Conservation (phyloP, 2,329 filamentous ascomycete genomes). For the Clonostachys sp. region DNA sequence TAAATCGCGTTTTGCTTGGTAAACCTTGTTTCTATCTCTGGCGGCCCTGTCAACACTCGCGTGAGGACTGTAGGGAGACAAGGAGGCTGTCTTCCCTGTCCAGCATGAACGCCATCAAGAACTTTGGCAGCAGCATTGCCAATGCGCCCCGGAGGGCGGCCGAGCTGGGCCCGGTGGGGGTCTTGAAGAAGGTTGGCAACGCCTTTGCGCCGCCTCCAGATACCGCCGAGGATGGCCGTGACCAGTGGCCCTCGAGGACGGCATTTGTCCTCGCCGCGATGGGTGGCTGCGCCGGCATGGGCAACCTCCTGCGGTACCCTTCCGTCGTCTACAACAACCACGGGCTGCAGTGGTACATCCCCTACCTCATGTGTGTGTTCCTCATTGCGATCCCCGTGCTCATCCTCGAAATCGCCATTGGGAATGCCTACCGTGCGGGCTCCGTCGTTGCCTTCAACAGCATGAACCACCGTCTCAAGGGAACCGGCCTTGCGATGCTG, state of each 20-base stretch:
- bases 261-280: conserved; percentile 53
- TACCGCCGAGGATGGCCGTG: conserved; percentile 33
- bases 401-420: conserved; percentile 62
- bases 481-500: conserved; percentile 45
- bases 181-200: conserved; percentile 20
- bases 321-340: conserved; percentile 57
- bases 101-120: conserved; percentile 5
- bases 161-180: conserved; percentile 6
- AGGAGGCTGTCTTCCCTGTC: background rate
- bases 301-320: conserved; percentile 53
- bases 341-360: conserved; percentile 56
- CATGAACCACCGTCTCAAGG: conserved; percentile 46
- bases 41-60: too few relatives aligned
- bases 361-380: conserved; percentile 49
- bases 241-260: conserved; percentile 50
- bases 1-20: too few relatives aligned
- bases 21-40: too few relatives aligned
- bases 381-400: conserved; percentile 51
- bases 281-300: conserved; percentile 54
- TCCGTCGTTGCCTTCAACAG: conserved; percentile 50
- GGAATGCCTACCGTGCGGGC: conserved; percentile 56
- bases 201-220: conserved; percentile 27
- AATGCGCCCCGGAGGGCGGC: conserved; percentile 7
- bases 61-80: too few relatives aligned
- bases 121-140: conserved; percentile 3